Percentiles rank a stretch among this genome's conserved stretches.
Evolutionary conservation across 352 stramenopile genomes (phyloP).

Genomic region (Ochromonadaceae sp.): DNA sequence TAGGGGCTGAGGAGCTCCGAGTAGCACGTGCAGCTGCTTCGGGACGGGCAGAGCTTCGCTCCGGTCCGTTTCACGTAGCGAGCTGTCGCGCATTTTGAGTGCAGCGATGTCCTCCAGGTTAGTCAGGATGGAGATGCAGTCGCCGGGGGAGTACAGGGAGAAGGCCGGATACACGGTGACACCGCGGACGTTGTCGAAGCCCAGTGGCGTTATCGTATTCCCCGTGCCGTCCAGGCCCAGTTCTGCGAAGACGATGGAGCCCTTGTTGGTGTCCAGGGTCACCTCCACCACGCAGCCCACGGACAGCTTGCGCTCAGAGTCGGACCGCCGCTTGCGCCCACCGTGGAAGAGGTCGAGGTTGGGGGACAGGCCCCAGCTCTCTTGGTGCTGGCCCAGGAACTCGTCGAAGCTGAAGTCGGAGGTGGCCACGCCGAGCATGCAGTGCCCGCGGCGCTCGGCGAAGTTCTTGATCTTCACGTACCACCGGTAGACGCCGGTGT

Average conservation of each 20-base stretch:
- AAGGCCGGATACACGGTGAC: not conserved
- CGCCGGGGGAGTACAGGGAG: conserved; percentile 3
- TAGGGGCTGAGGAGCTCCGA: no score
- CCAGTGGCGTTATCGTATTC: no score
- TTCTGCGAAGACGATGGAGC: not conserved
- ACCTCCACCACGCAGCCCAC: not conserved
- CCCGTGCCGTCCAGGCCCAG: not conserved
- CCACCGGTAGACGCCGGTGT: not conserved
- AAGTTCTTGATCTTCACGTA: conserved; percentile 5
- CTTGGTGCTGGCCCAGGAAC: not conserved
- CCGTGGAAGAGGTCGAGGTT: conserved; percentile 1
- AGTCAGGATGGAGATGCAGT: not conserved
- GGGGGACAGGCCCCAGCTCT: not conserved
- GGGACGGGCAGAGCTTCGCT: no score
- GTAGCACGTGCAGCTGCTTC: no score
- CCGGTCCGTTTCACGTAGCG: no score
- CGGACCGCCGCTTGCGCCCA: not conserved
- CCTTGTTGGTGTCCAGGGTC: not conserved
- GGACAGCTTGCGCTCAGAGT: not conserved
- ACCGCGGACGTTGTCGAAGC: not conserved
- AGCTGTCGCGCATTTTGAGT: no score
- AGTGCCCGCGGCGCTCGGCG: not conserved
- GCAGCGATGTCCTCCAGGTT: not conserved
- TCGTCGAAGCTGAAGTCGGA: not conserved
- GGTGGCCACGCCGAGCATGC: not conserved